A percentile compares a stretch with the other conserved stretches of the same genome.
Conservation (phyloP, 768 basidiomycete genomes). For the Mycena maculata region DNA sequence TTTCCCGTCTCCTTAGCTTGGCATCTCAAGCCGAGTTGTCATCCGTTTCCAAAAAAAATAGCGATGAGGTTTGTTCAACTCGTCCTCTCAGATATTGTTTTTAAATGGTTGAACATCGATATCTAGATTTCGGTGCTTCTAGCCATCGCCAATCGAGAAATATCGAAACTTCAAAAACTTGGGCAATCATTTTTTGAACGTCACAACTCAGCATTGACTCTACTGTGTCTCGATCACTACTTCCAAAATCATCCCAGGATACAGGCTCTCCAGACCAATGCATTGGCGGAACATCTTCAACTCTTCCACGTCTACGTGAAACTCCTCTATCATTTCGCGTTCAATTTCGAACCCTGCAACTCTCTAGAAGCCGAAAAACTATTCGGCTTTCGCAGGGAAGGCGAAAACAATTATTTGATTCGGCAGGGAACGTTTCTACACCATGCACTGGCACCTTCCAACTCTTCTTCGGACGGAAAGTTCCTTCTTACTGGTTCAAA, state of each 20-base stretch:
- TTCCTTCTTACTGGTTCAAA: slow-evolving; percentile 31
- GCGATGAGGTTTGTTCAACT: slow-evolving; percentile 34
- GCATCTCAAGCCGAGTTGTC: slow-evolving; percentile 33
- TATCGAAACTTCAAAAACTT: slow-evolving; percentile 44
- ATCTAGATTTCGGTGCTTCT: slow-evolving; percentile 46
- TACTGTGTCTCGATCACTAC: slow-evolving; percentile 58
- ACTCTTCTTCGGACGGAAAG: background rate
- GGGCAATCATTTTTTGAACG: slow-evolving; percentile 40
- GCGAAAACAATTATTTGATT: slow-evolving; percentile 19
- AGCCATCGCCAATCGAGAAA: slow-evolving; percentile 42
- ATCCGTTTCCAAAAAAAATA: slow-evolving; percentile 4
- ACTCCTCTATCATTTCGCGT: slow-evolving; percentile 13
- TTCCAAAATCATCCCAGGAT: slow-evolving; percentile 46
- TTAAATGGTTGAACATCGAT: background rate
- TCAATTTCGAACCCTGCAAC: slow-evolving; percentile 26
- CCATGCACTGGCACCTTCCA: background rate
- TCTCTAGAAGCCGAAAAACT: slow-evolving; percentile 15
- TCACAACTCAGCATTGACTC: slow-evolving; percentile 45
- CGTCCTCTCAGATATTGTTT: background rate
- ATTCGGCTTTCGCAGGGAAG: slow-evolving; percentile 18
- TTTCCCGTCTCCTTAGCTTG: slow-evolving; percentile 40
- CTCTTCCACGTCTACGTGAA: slow-evolving; percentile 52
- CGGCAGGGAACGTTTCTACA: slow-evolving; percentile 30
- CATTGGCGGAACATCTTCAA: slow-evolving; percentile 43
- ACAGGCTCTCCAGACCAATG: slow-evolving; percentile 34